Conservation (phyloP, 495 filamentous ascomycete genomes). For the Trypethelium eluteriae region DNA sequence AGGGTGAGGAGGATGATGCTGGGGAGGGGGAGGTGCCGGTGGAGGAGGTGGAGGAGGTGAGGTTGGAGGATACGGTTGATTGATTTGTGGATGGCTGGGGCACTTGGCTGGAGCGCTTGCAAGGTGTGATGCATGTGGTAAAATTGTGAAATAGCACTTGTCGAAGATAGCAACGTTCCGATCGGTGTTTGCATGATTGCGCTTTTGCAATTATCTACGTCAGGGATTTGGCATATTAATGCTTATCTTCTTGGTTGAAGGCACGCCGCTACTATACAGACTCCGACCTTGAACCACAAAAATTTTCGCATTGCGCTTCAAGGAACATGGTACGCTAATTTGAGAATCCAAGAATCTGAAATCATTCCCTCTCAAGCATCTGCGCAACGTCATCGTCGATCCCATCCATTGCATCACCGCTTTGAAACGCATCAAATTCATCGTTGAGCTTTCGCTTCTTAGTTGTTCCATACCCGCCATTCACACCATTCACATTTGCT, state of each 20-base stretch:
- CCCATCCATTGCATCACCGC: constrained; percentile 56
- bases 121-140: background rate
- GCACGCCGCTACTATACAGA: too few species aligned
- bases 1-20: constrained; percentile 34
- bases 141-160: background rate
- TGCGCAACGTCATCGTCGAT: constrained; percentile 29
- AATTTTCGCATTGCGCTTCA: too few species aligned
- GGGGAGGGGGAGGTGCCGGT: constrained; percentile 20
- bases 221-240: too few species aligned
- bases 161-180: too few species aligned
- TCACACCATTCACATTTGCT: constrained; percentile 1
- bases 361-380: constrained; percentile 22
- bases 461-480: background rate
- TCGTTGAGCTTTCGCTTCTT: constrained; percentile 46
- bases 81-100: background rate
- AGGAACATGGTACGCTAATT: too few species aligned
- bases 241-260: too few species aligned
- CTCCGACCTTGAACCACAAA: too few species aligned
- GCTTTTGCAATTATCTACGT: too few species aligned
- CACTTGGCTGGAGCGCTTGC: background rate
- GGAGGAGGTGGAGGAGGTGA: constrained; percentile 16
- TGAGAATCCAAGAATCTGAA: background rate
- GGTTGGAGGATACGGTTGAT: constrained; percentile 12
- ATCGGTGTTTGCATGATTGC: too few species aligned
- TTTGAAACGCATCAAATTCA: constrained; percentile 61